These are phyloP conservation scores for Pleurotus djamor DNA, from an alignment of 768 basidiomycete species.

Conservation along the genomic window DNA sequence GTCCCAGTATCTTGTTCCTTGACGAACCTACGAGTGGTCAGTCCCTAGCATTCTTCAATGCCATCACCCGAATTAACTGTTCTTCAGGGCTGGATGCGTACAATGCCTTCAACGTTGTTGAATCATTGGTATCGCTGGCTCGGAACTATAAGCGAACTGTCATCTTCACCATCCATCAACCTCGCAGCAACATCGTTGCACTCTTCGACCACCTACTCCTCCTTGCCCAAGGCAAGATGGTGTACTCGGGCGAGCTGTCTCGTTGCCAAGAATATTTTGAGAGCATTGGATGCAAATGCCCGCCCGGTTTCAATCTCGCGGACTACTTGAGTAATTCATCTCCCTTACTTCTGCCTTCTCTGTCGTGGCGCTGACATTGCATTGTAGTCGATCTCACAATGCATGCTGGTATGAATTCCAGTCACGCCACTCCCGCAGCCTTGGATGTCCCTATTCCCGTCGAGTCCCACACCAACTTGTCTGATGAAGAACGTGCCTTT, in stretches of 20 bases:
- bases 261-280: constrained; percentile 83
- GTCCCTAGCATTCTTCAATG: constrained; percentile 17
- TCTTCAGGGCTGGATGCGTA: constrained; percentile 83
- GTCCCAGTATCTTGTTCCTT: constrained; percentile 92
- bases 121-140: constrained; percentile 82
- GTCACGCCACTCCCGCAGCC: constrained; percentile 37
- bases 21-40: constrained; percentile 96
- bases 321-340: constrained; percentile 84
- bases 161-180: constrained; percentile 98
- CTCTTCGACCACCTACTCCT: constrained; percentile 92
- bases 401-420: constrained; percentile 40
- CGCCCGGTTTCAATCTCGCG: constrained; percentile 94
- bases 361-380: constrained; percentile 6
- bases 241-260: constrained; percentile 79
- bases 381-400: constrained; percentile 69
- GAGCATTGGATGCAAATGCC: constrained; percentile 79
- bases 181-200: constrained; percentile 95
- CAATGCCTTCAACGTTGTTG: constrained; percentile 94
- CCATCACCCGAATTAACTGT: neutral
- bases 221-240: constrained; percentile 77
- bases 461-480: constrained; percentile 40
- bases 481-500: constrained; percentile 73
- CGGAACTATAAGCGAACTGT: constrained; percentile 91
- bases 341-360: neutral
- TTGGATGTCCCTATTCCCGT: constrained; percentile 29